Conservation (phyloP, 2,329 filamentous ascomycete species). For the Intubia oerlemansii region DNA sequence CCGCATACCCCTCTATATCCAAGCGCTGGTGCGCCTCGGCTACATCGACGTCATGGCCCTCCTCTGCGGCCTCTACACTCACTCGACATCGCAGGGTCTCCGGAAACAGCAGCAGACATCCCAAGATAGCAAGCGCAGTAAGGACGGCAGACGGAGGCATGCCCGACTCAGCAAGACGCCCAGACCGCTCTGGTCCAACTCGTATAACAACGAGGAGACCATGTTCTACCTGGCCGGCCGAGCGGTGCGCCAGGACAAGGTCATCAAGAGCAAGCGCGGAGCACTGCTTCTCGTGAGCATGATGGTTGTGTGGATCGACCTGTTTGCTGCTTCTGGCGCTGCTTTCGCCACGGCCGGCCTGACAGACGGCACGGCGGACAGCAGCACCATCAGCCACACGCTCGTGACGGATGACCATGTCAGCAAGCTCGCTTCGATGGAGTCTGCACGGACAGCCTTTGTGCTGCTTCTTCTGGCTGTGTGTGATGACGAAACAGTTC, state of each 20-base stretch:
- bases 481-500: slow-evolving; percentile 34
- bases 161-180: no score
- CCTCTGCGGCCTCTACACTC: slow-evolving; percentile 31
- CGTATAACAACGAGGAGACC: slow-evolving; percentile 56
- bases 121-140: no score
- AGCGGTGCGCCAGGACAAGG: slow-evolving; percentile 41
- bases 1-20: slow-evolving; percentile 35
- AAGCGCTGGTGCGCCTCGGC: slow-evolving; percentile 27
- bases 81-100: slow-evolving; percentile 28
- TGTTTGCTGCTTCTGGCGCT: slow-evolving; percentile 30
- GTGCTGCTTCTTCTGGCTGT: slow-evolving; percentile 40
- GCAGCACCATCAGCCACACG: no score
- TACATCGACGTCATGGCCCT: slow-evolving; percentile 33
- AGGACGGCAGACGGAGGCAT: no score
- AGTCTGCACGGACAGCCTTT: slow-evolving; percentile 37
- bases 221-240: slow-evolving; percentile 88
- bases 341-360: slow-evolving; percentile 24
- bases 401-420: no score
- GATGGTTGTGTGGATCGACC: slow-evolving; percentile 35
- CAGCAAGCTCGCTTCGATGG: no score
- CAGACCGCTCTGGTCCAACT: slow-evolving; percentile 32
- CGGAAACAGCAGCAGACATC: no score
- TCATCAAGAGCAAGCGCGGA: slow-evolving; percentile 23
- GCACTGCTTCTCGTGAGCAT: slow-evolving; percentile 26
- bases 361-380: slow-evolving; percentile 14